phyloP scores from a whole-genome alignment of 2,329 filamentous ascomycete species.

The Sphaerostilbella broomeana region DNA sequence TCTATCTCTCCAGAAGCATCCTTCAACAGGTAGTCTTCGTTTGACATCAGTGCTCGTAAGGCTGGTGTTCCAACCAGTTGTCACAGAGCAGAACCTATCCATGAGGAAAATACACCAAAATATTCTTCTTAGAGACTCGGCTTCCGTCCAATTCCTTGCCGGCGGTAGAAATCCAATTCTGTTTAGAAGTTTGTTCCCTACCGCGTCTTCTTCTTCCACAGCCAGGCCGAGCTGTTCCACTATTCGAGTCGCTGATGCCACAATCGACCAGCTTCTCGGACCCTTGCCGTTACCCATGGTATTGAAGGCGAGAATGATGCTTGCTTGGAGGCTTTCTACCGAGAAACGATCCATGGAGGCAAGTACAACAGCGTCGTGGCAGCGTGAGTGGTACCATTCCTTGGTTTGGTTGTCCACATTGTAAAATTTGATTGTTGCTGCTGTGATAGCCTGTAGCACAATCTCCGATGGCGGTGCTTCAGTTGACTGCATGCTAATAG shows the following conservation, averaged over 20 bases:
- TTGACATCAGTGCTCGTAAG: constrained; percentile 30
- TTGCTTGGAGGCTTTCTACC: constrained; percentile 28
- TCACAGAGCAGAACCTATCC: constrained; percentile 28
- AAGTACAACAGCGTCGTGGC: constrained; percentile 12
- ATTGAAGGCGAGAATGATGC: constrained; percentile 29
- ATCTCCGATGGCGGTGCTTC: constrained; percentile 8
- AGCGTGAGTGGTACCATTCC: constrained; percentile 11
- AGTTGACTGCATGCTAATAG: constrained; percentile 3
- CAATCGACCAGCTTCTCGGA: constrained; percentile 13
- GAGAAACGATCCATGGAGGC: constrained; percentile 18
- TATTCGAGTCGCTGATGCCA: constrained; percentile 14
- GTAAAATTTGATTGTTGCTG: constrained; percentile 12
- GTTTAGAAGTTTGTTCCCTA: constrained; percentile 15
- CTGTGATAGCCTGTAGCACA: constrained; percentile 11
- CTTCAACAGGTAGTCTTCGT: constrained; percentile 30
- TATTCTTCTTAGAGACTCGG: constrained; percentile 29
- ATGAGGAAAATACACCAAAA: constrained; percentile 34
- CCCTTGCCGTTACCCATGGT: constrained; percentile 15
- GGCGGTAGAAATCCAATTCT: constrained; percentile 20
- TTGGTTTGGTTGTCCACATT: constrained; percentile 9
- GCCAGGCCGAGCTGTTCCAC: constrained; percentile 22
- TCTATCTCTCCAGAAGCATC: constrained; percentile 28
- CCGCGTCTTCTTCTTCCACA: constrained; percentile 16
- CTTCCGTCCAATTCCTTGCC: constrained; percentile 20
- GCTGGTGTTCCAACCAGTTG: constrained; percentile 31